Percentiles rank a stretch among this genome's conserved stretches.
These are phyloP conservation scores for Sarocladium strictum DNA, from an alignment of 2,329 filamentous ascomycete species.

Conservation along the genomic window DNA sequence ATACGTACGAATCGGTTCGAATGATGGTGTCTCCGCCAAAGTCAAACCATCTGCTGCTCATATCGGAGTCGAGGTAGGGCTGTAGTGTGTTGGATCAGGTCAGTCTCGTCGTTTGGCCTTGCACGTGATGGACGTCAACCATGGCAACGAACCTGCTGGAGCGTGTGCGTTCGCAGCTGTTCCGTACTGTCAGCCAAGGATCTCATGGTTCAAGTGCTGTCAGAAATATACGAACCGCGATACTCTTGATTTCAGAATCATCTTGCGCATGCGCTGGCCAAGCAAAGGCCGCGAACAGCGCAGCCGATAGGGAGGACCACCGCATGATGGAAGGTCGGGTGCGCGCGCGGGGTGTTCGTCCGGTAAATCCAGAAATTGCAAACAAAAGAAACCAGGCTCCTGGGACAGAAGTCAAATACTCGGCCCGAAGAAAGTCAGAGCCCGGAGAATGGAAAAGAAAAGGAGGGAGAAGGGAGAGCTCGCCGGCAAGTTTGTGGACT, in stretches of 20 bases:
- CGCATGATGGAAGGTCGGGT: slow-evolving; percentile 37
- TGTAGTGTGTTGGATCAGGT: slow-evolving; percentile 31
- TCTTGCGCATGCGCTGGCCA: slow-evolving; percentile 45
- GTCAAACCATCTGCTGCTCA: slow-evolving; percentile 98
- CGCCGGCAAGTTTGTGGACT: slow-evolving; percentile 1
- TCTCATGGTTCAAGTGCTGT: background rate
- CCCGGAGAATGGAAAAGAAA: background rate
- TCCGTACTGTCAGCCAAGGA: slow-evolving; percentile 17
- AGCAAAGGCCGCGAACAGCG: slow-evolving; percentile 43
- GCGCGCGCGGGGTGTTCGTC: background rate
- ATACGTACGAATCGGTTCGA: slow-evolving; percentile 58
- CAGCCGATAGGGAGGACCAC: slow-evolving; percentile 39
- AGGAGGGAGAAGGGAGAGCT: slow-evolving; percentile 2
- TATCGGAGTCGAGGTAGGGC: slow-evolving; percentile 96
- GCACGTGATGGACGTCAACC: slow-evolving; percentile 12
- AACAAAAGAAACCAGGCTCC: slow-evolving; percentile 8
- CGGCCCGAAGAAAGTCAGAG: background rate
- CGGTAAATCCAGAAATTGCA: slow-evolving; percentile 2
- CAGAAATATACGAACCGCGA: slow-evolving; percentile 34
- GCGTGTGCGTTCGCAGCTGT: slow-evolving; percentile 81
- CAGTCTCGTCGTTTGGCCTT: slow-evolving; percentile 14
- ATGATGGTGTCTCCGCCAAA: slow-evolving; percentile 95
- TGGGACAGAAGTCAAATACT: background rate
- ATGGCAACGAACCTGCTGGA: slow-evolving; percentile 60
- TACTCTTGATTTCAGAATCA: slow-evolving; percentile 45